phyloP scores from a whole-genome alignment of 2,329 filamentous ascomycete genomes.

The Colletotrichum sansevieriae region DNA sequence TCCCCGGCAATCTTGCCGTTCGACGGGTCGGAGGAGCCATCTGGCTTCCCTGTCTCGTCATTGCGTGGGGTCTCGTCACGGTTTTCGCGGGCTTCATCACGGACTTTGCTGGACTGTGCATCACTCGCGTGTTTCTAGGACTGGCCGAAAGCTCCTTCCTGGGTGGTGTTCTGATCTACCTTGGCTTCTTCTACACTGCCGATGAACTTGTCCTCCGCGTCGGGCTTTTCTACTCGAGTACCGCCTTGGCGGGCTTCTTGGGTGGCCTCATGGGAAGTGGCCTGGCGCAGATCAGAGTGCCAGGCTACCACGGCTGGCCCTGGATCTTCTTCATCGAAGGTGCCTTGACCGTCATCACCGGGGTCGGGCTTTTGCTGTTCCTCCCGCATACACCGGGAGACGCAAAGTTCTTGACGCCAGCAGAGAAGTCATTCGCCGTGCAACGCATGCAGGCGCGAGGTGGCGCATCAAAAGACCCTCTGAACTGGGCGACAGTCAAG shows the following conservation, averaged over 20 bases:
- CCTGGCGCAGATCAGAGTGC: slow-evolving; percentile 24
- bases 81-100: slow-evolving; percentile 44
- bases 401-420: slow-evolving; percentile 28
- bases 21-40: slow-evolving; percentile 43
- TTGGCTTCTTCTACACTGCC: slow-evolving; percentile 46
- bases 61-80: slow-evolving; percentile 45
- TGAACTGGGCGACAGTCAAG: slow-evolving; percentile 9
- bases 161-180: slow-evolving; percentile 44
- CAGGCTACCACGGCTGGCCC: slow-evolving; percentile 38
- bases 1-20: slow-evolving; percentile 45
- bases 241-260: slow-evolving; percentile 37
- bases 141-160: slow-evolving; percentile 45
- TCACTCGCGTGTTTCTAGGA: slow-evolving; percentile 44
- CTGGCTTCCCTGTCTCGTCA: slow-evolving; percentile 43
- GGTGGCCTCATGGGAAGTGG: slow-evolving; percentile 39
- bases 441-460: slow-evolving; percentile 29
- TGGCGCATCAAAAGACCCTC: slow-evolving; percentile 1
- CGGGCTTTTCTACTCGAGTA: slow-evolving; percentile 45
- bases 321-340: slow-evolving; percentile 44
- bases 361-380: neutral
- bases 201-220: slow-evolving; percentile 45
- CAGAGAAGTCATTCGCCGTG: slow-evolving; percentile 12
- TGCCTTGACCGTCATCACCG: slow-evolving; percentile 30
- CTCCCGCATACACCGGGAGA: slow-evolving; percentile 39
- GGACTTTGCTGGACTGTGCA: slow-evolving; percentile 43